Conservation (phyloP, 1,284 basidiomycete genomes). For the Psilocybe mexicana region DNA sequence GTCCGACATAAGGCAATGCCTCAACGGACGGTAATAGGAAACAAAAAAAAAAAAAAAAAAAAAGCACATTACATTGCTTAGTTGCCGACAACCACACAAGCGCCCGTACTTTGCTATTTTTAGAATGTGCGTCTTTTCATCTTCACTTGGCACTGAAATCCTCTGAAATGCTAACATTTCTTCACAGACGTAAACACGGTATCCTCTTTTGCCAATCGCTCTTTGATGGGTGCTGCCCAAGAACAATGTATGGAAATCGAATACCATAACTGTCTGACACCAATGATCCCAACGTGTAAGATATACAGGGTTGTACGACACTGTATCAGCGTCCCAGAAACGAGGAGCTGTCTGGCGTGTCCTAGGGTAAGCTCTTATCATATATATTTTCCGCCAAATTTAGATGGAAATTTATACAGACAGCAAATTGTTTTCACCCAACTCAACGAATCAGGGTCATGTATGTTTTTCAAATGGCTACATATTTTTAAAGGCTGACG, state of each 20-base stretch:
- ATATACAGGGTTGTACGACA: slow-evolving; percentile 51
- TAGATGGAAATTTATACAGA: slow-evolving; percentile 26
- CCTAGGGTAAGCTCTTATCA: slow-evolving; percentile 40
- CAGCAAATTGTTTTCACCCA: slow-evolving; percentile 60
- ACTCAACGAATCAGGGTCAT: slow-evolving; percentile 40
- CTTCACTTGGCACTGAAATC: not conserved
- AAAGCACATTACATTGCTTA: not conserved
- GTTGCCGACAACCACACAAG: not conserved
- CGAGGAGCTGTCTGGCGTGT: slow-evolving; percentile 62
- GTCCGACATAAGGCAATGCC: too few species aligned
- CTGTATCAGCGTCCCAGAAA: slow-evolving; percentile 46
- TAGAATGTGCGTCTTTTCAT: slow-evolving; percentile 31
- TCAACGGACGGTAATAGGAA: too few species aligned
- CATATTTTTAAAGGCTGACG: not conserved
- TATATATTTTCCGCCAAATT: not conserved
- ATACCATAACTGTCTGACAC: not conserved
- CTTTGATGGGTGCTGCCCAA: slow-evolving; percentile 59
- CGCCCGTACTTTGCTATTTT: slow-evolving; percentile 1
- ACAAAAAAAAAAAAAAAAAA: too few species aligned
- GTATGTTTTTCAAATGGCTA: slow-evolving; percentile 31
- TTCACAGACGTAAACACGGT: slow-evolving; percentile 44
- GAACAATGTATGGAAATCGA: slow-evolving; percentile 45
- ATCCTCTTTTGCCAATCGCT: slow-evolving; percentile 46
- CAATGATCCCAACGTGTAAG: not conserved
- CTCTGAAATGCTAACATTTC: not conserved